Percentiles rank a stretch among this genome's conserved stretches.
Conservation (phyloP, 495 filamentous ascomycete genomes). For the Penicillium arizonense region DNA sequence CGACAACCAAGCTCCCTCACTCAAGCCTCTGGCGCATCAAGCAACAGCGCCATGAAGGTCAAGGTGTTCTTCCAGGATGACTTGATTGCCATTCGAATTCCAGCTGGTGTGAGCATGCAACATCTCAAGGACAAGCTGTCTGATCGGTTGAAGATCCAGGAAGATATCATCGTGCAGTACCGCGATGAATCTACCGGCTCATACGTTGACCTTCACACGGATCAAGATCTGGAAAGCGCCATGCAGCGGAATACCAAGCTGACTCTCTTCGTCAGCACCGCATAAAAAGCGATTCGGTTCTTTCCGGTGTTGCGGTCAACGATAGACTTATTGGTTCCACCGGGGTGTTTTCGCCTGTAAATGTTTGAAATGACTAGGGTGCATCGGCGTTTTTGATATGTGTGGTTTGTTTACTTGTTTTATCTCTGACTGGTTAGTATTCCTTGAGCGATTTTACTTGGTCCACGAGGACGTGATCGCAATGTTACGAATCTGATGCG, state of each 20-base stretch:
- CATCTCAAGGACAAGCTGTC: conserved; percentile 78
- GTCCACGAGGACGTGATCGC: conserved; percentile 17
- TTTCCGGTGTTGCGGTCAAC: conserved; percentile 8
- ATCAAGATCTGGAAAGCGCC: conserved; percentile 78
- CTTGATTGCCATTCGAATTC: conserved; percentile 85
- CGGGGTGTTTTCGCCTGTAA: conserved; percentile 11
- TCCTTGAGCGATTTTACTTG: conserved; percentile 22
- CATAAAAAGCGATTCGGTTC: conserved; percentile 24
- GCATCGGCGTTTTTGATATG: conserved; percentile 27
- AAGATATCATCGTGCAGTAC: conserved; percentile 76
- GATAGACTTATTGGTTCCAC: conserved; percentile 21
- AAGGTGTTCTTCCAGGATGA: conserved; percentile 93
- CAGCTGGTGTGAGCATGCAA: conserved; percentile 71
- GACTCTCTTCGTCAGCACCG: conserved; percentile 70
- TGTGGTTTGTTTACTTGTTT: conserved; percentile 9
- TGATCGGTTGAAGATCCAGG: conserved; percentile 72
- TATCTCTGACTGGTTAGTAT: conserved; percentile 14
- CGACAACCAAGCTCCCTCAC: conserved; percentile 74
- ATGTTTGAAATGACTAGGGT: conserved; percentile 25
- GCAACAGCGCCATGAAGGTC: conserved; percentile 70
- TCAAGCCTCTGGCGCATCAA: conserved; percentile 58
- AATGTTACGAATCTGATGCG: conserved; percentile 30
- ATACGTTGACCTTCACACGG: conserved; percentile 68
- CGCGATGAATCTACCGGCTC: conserved; percentile 79
- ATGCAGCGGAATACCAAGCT: conserved; percentile 83